Base-by-base conservation (phyloP, 345 rosid genomes). In the Diplotaxis tenuifolia region DNA sequence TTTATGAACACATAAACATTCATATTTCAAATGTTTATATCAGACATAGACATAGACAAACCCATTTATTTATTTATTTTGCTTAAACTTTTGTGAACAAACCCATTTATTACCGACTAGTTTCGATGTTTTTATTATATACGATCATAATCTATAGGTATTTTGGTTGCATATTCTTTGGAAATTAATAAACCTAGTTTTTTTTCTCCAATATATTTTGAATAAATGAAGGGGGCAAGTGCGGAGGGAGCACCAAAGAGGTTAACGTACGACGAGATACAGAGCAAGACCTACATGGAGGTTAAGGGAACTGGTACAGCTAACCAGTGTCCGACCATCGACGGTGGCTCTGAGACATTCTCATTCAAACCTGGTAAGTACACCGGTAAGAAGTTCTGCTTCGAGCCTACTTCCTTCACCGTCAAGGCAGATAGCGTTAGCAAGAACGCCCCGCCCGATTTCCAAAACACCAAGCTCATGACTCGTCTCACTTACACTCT, bases 371-470 rank as follows among this genome's bases (percentile, higher is more conserved):
- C 96, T 0, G 97, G 98, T 53, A 91, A 89, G 79, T 93, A 93
- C 89, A 77, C 75, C 4, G 92, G 87, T 42, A 88, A 93, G 92
- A 93, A 93, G 74, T 40, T 93, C 55, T 93, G 97, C 84, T 68
- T 93, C 0, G 98, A 93, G 75, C 98, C 98, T 0, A 93, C 98
- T 74, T 93, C 98, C n/a, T 93, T 93, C 85, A 93, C 96, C n/a
- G 97, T 93, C 81, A 91, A 93, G 80, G 94, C 98, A 19, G 98
- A 93, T 58, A 23, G 89, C 15, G 84, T 93, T 10, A 84, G 6
- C 89, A 93, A 91, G 83, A 93, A 91, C 22, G 56, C 97, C 8
- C 90, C 97, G 0, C 85, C 96, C 0, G 98, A 89, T 36, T 93
- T 93, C 88, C 97, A 93, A 72, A 80, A 86, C 62, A 93, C 97